phyloP scores from a whole-genome alignment of 495 filamentous ascomycete species.

The Pseudomonodictys pantanalensis region DNA sequence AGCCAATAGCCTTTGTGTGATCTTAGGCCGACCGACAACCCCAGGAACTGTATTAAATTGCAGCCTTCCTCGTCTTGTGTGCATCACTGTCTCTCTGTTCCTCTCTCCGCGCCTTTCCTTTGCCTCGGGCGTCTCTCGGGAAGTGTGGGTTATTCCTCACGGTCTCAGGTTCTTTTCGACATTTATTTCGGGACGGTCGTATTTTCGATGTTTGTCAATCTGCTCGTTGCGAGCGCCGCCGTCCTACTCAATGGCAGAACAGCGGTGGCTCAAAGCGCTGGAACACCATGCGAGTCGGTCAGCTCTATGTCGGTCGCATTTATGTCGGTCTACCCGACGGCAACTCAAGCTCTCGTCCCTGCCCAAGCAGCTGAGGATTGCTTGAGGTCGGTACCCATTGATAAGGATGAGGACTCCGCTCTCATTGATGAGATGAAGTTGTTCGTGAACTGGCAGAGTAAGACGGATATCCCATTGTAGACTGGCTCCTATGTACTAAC shows the following conservation, averaged over 20 bases:
- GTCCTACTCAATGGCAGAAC: constrained; percentile 27
- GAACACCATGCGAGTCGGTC: constrained; percentile 11
- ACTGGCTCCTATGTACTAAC: neutral
- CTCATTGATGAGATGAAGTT: constrained; percentile 45
- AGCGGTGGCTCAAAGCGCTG: constrained; percentile 1
- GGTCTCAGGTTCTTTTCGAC: neutral
- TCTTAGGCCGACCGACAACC: neutral
- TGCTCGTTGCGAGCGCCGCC: constrained; percentile 19
- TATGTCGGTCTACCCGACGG: constrained; percentile 1
- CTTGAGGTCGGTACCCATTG: constrained; percentile 47
- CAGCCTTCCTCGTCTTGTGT: constrained; percentile 1
- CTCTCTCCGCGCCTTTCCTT: neutral
- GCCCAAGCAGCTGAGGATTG: constrained; percentile 47
- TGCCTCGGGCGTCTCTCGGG: neutral
- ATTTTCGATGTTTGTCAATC: constrained; percentile 14
- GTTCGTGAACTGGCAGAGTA: constrained; percentile 49
- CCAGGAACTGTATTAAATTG: constrained; percentile 4
- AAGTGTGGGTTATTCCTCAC: neutral
- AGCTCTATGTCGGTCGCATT: constrained; percentile 23
- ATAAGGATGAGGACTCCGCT: constrained; percentile 42
- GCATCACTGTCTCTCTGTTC: neutral
- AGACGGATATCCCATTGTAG: neutral
- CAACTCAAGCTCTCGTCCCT: constrained; percentile 38
- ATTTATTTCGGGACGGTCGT: neutral
- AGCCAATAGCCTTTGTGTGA: neutral